A percentile compares a stretch with the other conserved stretches of the same genome.
Evolutionary conservation across 148 eudicot species (phyloP).

Genomic region (Chenopodium formosanum): DNA sequence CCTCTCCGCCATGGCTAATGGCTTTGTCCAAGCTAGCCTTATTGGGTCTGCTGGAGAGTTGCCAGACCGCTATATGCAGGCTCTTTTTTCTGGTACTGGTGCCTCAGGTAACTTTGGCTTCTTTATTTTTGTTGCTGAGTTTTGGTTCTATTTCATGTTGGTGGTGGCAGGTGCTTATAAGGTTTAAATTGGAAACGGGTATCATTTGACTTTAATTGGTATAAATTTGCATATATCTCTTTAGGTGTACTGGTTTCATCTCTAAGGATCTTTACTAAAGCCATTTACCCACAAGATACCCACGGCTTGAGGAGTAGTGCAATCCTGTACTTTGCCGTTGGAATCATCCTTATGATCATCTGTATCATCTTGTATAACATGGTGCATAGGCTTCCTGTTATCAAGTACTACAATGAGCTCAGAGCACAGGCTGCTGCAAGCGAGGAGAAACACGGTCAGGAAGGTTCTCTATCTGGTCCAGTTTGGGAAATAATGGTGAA

Average conservation of each 20-base stretch:
- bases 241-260: slow-evolving; percentile 85
- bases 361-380: slow-evolving; percentile 68
- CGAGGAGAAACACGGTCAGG: slow-evolving; percentile 48
- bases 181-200: not conserved
- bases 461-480: slow-evolving; percentile 44
- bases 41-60: slow-evolving; percentile 77
- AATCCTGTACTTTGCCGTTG: slow-evolving; percentile 71
- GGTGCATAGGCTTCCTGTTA: slow-evolving; percentile 71
- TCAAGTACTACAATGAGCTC: slow-evolving; percentile 69
- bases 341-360: slow-evolving; percentile 64
- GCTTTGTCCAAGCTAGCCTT: slow-evolving; percentile 71
- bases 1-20: slow-evolving; percentile 64
- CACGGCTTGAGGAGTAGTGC: slow-evolving; percentile 77
- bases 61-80: slow-evolving; percentile 79
- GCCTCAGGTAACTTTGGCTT: slow-evolving; percentile 47
- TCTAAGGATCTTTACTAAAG: slow-evolving; percentile 74
- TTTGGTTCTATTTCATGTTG: not conserved
- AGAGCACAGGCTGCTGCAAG: slow-evolving; percentile 48
- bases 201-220: too few species aligned
- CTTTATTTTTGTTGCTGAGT: not conserved
- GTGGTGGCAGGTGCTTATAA: not conserved
- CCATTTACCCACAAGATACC: slow-evolving; percentile 71
- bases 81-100: slow-evolving; percentile 69
- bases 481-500: slow-evolving; percentile 63
- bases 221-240: not conserved